These are phyloP conservation scores for Alternaria alternata DNA, from an alignment of 2,329 filamentous ascomycete species.

Conservation along the genomic window DNA sequence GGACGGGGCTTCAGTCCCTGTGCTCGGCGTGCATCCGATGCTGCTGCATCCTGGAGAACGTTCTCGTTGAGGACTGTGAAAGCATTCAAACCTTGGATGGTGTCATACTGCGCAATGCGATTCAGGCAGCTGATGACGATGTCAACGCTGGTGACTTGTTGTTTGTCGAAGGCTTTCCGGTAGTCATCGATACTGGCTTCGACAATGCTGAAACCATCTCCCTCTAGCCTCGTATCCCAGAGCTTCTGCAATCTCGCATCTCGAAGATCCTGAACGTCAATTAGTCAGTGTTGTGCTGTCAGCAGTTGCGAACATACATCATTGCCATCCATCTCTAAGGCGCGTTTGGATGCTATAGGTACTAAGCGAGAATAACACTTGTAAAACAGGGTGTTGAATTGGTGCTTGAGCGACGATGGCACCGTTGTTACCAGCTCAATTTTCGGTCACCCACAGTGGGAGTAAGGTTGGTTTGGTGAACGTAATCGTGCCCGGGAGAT, in stretches of 20 bases:
- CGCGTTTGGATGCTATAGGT: neutral
- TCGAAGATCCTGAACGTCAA: neutral
- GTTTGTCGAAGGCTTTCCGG: constrained; percentile 52
- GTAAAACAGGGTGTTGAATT: neutral
- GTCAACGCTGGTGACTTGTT: constrained; percentile 55
- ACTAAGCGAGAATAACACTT: neutral
- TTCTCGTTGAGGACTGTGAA: constrained; percentile 59
- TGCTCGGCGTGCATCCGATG: constrained; percentile 57
- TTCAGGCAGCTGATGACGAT: constrained; percentile 57
- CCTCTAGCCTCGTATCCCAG: neutral
- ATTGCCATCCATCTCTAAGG: constrained; percentile 3
- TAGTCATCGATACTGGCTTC: constrained; percentile 60
- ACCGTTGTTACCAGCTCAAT: neutral
- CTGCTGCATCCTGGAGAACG: constrained; percentile 58
- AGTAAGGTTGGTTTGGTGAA: neutral
- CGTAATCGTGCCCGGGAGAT: constrained; percentile 5
- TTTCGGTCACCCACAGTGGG: neutral
- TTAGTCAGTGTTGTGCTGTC: neutral
- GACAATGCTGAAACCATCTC: constrained; percentile 47
- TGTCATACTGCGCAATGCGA: constrained; percentile 59
- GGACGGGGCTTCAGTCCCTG: constrained; percentile 47
- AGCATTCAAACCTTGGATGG: constrained; percentile 55
- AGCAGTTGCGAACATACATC: neutral
- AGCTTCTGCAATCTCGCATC: neutral
- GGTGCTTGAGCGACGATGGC: neutral